phyloP scores from a whole-genome alignment of 345 rosid species.

The Populus davidiana region DNA sequence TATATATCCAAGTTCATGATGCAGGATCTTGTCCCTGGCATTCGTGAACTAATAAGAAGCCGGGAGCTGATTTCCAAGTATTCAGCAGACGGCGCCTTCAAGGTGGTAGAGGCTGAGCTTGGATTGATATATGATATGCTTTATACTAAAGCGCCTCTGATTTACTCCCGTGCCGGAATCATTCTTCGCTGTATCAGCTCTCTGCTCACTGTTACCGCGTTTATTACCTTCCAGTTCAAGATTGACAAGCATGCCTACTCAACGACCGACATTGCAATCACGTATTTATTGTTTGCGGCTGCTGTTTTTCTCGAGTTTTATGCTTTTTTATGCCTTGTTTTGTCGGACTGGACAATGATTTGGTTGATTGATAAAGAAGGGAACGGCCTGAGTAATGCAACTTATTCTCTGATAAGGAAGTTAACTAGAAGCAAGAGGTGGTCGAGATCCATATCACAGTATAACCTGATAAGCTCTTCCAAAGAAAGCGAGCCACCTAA shows the following conservation, averaged over 20 bases:
- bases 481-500: not conserved
- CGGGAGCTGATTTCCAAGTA: too few species aligned
- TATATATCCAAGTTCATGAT: too few species aligned
- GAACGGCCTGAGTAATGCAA: not conserved
- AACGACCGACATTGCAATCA: constrained; percentile 22
- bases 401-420: not conserved
- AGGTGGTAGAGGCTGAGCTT: too few species aligned
- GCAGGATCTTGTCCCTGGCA: too few species aligned
- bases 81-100: too few species aligned
- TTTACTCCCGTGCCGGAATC: constrained; percentile 19
- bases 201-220: constrained; percentile 7
- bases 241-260: not conserved
- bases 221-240: constrained; percentile 9
- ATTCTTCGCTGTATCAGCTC: constrained; percentile 9
- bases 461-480: constrained; percentile 9
- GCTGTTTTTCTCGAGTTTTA: constrained; percentile 30
- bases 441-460: constrained; percentile 18
- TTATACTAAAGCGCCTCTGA: constrained; percentile 33
- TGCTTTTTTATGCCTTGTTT: not conserved
- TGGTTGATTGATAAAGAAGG: not conserved
- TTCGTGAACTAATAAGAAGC: too few species aligned
- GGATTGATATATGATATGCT: not conserved
- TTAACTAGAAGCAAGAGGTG: constrained; percentile 7
- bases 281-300: constrained; percentile 35
- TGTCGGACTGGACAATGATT: constrained; percentile 14